These are phyloP conservation scores for Toxoplasma gondii DNA, from an alignment of 169 alveolate species.

Conservation along the genomic window DNA sequence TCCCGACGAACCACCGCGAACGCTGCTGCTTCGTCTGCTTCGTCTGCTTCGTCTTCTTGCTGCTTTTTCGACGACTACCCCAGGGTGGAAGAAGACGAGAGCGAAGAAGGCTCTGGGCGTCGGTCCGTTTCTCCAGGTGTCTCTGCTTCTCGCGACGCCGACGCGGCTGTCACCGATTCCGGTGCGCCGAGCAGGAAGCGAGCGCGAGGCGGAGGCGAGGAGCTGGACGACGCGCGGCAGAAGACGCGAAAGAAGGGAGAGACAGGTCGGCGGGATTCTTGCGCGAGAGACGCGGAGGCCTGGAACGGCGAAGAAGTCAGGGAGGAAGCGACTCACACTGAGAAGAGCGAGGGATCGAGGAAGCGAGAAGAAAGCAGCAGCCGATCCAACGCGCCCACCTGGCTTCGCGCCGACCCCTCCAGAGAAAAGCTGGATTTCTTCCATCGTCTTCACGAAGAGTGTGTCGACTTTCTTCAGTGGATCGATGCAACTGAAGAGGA, in stretches of 20 bases:
- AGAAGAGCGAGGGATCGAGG: background rate
- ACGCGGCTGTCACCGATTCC: too few relatives aligned
- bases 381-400: background rate
- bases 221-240: too few relatives aligned
- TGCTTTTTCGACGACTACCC: background rate
- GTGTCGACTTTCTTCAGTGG: conserved; percentile 7
- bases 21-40: too few relatives aligned
- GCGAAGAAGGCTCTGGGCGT: too few relatives aligned
- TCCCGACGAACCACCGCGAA: background rate
- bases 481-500: background rate
- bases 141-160: too few relatives aligned
- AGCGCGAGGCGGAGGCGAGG: too few relatives aligned
- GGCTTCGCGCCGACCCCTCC: background rate
- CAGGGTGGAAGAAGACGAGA: background rate
- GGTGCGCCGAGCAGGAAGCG: too few relatives aligned
- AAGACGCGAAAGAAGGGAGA: too few relatives aligned
- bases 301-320: background rate
- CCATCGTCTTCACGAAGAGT: conserved; percentile 29
- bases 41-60: background rate
- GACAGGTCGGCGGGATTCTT: too few relatives aligned
- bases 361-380: background rate
- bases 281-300: background rate
- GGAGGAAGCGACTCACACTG: background rate
- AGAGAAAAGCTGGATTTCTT: background rate
- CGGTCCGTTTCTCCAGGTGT: too few relatives aligned